A percentile compares a stretch with the other conserved stretches of the same genome.
Evolutionary conservation across 345 rosid species (phyloP).

Genomic region (Arabis hirsuta): DNA sequence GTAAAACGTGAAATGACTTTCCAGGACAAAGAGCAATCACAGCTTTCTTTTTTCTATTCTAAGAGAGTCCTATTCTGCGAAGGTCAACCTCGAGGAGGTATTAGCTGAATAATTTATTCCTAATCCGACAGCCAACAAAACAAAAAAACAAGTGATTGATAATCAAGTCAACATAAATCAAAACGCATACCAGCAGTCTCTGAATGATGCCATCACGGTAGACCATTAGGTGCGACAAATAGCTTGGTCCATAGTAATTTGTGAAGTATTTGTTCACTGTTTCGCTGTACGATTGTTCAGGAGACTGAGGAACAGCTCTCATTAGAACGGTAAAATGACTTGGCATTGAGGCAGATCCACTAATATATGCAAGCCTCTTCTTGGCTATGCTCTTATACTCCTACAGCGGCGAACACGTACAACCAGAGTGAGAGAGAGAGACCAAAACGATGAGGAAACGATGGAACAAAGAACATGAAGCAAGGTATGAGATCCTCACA

Average conservation of each 20-base stretch:
- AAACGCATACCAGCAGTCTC: conserved; percentile 70
- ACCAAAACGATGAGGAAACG: conserved; percentile 25
- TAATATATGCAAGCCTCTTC: conserved; percentile 72
- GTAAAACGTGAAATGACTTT: background rate
- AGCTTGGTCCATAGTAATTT: conserved; percentile 72
- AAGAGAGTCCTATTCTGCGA: conserved; percentile 1
- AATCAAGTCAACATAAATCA: conserved; percentile 20
- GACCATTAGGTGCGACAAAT: conserved; percentile 88
- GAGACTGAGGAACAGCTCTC: conserved; percentile 79
- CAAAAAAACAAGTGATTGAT: conserved; percentile 13
- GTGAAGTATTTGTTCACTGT: conserved; percentile 67
- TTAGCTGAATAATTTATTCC: background rate
- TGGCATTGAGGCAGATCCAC: conserved; percentile 59
- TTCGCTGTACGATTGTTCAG: conserved; percentile 66
- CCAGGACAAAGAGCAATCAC: conserved; percentile 2
- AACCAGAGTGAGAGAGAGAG: conserved; percentile 7
- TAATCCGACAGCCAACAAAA: conserved; percentile 15
- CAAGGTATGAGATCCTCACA: conserved; percentile 58
- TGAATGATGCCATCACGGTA: conserved; percentile 62
- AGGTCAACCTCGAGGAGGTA: conserved; percentile 8
- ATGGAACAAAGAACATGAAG: conserved; percentile 26
- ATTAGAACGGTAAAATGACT: conserved; percentile 88
- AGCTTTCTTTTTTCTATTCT: background rate
- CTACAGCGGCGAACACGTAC: conserved; percentile 46
- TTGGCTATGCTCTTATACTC: conserved; percentile 75